phyloP scores from a whole-genome alignment of 208 protist genomes.

The Trypanosoma lewisi region DNA sequence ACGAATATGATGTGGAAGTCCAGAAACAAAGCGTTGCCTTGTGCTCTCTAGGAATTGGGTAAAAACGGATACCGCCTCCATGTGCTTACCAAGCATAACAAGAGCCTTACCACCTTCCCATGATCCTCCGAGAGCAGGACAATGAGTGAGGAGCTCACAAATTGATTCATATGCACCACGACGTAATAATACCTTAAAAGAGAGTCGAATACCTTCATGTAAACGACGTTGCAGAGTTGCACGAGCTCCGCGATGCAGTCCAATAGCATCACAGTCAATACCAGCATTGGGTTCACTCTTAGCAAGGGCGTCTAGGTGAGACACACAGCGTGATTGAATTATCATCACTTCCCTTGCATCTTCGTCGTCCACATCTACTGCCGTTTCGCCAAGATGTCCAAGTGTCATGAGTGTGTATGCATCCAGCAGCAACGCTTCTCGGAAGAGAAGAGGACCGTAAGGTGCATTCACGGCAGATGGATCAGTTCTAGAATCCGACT shows the following conservation, averaged over 20 bases:
- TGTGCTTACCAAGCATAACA: constrained; percentile 37
- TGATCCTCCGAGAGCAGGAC: constrained; percentile 50
- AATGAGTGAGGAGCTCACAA: constrained; percentile 31
- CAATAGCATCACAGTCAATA: constrained; percentile 15
- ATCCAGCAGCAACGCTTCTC: constrained; percentile 68
- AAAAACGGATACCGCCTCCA: constrained; percentile 42
- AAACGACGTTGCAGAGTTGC: constrained; percentile 36
- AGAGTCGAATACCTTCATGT: constrained; percentile 55
- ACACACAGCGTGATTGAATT: constrained; percentile 34
- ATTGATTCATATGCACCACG: constrained; percentile 37
- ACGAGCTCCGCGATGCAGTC: constrained; percentile 25
- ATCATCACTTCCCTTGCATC: background rate
- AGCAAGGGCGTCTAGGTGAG: constrained; percentile 17
- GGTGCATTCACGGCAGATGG: background rate
- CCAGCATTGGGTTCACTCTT: constrained; percentile 26
- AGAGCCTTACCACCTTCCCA: constrained; percentile 69
- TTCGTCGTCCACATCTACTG: constrained; percentile 35
- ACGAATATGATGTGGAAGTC: constrained; percentile 30
- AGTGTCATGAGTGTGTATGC: constrained; percentile 72
- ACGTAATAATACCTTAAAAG: constrained; percentile 58
- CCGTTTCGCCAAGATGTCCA: constrained; percentile 65
- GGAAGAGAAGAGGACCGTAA: constrained; percentile 35
- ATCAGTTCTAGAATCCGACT: background rate
- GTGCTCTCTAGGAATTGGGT: constrained; percentile 33
- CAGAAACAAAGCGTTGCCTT: constrained; percentile 14